Evolutionary conservation across 2,329 filamentous ascomycete species (phyloP), one percentile per base, ranked within the genome.

Genomic region (Colletotrichum sp.): DNA sequence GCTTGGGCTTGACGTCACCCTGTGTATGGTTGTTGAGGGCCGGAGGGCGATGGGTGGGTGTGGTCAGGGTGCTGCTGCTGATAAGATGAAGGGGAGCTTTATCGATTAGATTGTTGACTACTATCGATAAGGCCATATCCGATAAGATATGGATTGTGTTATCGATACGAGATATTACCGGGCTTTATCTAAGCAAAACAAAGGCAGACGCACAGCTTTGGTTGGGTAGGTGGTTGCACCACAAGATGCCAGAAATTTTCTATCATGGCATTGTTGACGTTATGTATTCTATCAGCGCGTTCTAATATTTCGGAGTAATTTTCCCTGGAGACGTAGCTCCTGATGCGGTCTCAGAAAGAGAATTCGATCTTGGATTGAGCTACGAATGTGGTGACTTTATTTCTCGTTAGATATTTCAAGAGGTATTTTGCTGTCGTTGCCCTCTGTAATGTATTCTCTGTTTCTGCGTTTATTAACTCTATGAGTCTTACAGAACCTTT

Each of bases 1-100:
- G 64, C 57, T 73, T 44, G 7, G 16, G 70, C 25, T 76, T 76
- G 74, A 76, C 74, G 74, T 76, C 74, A 76, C 74, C 19, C 36
- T 30, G 25, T 25, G 25, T 25, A 3, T n/a, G 27, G 29, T 66
- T 36, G 49, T 52, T 59, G 44, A 61, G 59, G 63, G 15, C 32
- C 68, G 13, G 34, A 11, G 44, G 19, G 22, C 25, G 22, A 32
- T 30, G 12, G 65, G 65, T 22, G 36, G 13, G 55, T 32, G 34
- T n/a, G 4, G 12, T 25, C 13, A 11, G 16, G 8, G 16, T n/a
- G 29, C 57, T 62, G 29, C 22, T 63, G 22, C 29, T 34, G 69
- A 71, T 65, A 65, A 71, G 39, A 34, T 59, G 55, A 5, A 16
- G 8, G 9, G 19, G 19, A 49, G 49, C 52, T 32, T 71, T 65